A percentile compares a stretch with the other conserved stretches of the same genome.
Evolutionary conservation across 2,329 filamentous ascomycete genomes (phyloP).

Genomic region (Fusarium clavum): DNA sequence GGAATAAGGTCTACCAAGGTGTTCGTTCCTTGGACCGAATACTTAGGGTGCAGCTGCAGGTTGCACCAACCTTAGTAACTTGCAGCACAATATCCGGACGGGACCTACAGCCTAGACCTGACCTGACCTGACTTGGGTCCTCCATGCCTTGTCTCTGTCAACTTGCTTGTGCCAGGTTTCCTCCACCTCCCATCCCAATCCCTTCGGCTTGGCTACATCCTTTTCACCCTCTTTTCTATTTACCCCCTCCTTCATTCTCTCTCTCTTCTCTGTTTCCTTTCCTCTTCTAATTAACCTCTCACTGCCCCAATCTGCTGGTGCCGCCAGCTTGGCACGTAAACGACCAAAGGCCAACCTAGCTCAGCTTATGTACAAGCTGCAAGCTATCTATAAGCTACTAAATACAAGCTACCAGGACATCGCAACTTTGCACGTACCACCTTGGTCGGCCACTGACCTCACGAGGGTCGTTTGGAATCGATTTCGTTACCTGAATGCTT

Average conservation of each 20-base stretch:
- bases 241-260: slow-evolving; percentile 17
- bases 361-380: slow-evolving; percentile 22
- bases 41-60: slow-evolving; percentile 12
- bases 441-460: slow-evolving; percentile 12
- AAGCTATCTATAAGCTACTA: slow-evolving; percentile 2
- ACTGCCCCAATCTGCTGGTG: slow-evolving; percentile 28
- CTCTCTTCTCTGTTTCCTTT: slow-evolving; percentile 23
- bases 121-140: slow-evolving; percentile 2
- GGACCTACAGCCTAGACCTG: slow-evolving; percentile 5
- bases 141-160: slow-evolving; percentile 23
- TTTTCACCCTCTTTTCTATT: slow-evolving; percentile 34
- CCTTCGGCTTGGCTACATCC: slow-evolving; percentile 14
- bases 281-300: slow-evolving; percentile 15
- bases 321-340: slow-evolving; percentile 17
- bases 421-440: slow-evolving; percentile 23
- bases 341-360: slow-evolving; percentile 11
- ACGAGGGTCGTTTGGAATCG: slow-evolving; percentile 24
- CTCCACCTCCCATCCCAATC: slow-evolving; percentile 32
- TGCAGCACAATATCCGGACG: neutral
- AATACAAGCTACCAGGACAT: slow-evolving; percentile 15
- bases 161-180: slow-evolving; percentile 36
- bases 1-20: slow-evolving; percentile 22
- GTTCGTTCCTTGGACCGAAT: neutral
- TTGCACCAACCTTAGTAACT: slow-evolving; percentile 20
- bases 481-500: slow-evolving; percentile 36